Conservation (phyloP, 768 basidiomycete species). For the Austroboletus festivus region DNA sequence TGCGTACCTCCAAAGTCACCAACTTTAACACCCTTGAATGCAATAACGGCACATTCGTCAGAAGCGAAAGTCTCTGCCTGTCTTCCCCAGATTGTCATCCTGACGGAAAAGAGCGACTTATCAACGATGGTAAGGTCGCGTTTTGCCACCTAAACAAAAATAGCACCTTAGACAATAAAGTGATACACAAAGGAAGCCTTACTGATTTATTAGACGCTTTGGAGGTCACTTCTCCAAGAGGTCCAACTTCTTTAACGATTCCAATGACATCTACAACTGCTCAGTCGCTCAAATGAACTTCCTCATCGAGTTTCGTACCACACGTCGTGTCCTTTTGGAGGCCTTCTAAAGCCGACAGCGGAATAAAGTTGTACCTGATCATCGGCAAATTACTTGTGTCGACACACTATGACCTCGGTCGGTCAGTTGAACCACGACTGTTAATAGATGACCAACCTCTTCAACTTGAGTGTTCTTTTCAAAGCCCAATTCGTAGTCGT, state of each 20-base stretch:
- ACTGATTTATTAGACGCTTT: constrained; percentile 67
- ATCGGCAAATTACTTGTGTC: constrained; percentile 75
- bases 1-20: constrained; percentile 80
- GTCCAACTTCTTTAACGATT: constrained; percentile 75
- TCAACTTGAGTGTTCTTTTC: constrained; percentile 82
- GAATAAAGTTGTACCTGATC: constrained; percentile 80
- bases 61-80: constrained; percentile 80
- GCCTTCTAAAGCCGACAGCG: constrained; percentile 57
- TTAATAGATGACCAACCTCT: constrained; percentile 50
- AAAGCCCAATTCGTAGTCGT: constrained; percentile 92
- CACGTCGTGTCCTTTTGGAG: constrained; percentile 77
- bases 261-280: constrained; percentile 72
- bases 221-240: constrained; percentile 67
- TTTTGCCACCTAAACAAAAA: constrained; percentile 65
- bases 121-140: constrained; percentile 90
- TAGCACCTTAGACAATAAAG: constrained; percentile 3
- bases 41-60: constrained; percentile 67
- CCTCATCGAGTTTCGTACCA: constrained; percentile 47
- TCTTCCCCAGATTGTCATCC: constrained; percentile 94
- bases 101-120: constrained; percentile 68
- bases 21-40: constrained; percentile 92
- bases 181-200: constrained; percentile 2
- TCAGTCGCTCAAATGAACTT: not conserved
- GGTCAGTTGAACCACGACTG: constrained; percentile 1
- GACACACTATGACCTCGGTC: constrained; percentile 55